Evolutionary conservation across 352 stramenopile species (phyloP).

Genomic region (Pythium rishiriense): DNA sequence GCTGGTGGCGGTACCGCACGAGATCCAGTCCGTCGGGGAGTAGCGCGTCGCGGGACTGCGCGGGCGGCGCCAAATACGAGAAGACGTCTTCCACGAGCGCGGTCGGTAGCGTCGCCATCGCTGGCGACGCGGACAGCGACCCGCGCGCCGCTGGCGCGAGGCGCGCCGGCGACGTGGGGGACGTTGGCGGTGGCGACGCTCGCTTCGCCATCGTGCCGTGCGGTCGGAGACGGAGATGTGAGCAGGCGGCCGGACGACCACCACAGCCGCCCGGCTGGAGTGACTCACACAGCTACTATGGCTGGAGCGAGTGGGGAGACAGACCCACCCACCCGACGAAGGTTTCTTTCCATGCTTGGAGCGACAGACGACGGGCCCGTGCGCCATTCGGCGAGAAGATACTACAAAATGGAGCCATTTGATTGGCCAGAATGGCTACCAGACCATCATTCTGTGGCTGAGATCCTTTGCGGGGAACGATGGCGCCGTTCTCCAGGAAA

Average conservation of each 20-base stretch:
- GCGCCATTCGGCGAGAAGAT: too few species aligned
- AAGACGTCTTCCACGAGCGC: neutral
- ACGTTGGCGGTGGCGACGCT: neutral
- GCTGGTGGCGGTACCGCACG: neutral
- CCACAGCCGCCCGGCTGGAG: too few species aligned
- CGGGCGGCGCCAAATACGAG: neutral
- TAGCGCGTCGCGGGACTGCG: neutral
- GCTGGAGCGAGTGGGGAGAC: too few species aligned
- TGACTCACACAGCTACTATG: too few species aligned
- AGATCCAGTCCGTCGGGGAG: neutral
- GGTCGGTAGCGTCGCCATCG: neutral
- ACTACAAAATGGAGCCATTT: neutral
- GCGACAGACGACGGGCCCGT: neutral
- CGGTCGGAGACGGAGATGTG: neutral
- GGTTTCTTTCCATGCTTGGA: neutral
- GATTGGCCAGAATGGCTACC: neutral
- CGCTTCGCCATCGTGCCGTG: neutral
- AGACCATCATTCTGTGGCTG: conserved; percentile 8
- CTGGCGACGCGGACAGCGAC: neutral
- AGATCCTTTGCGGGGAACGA: too few species aligned
- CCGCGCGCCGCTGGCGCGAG: too few species aligned
- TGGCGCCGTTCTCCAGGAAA: too few species aligned
- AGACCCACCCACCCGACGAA: too few species aligned
- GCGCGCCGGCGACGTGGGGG: too few species aligned
- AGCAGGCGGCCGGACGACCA: too few species aligned